Evolutionary conservation across 2,329 filamentous ascomycete genomes (phyloP).

Genomic region (Aplosporella prunicola): DNA sequence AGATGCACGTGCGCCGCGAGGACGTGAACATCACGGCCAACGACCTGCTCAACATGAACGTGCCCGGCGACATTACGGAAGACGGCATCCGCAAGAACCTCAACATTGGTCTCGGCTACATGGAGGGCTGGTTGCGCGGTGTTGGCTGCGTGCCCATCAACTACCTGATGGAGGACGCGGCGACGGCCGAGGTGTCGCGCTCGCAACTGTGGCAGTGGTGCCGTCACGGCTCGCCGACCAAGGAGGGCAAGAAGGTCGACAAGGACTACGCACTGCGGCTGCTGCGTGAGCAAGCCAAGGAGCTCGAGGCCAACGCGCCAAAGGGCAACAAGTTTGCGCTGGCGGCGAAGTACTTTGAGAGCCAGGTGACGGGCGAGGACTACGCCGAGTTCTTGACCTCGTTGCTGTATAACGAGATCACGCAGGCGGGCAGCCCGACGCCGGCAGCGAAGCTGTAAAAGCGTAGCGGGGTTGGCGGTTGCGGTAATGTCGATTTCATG

Average conservation of each 20-base stretch:
- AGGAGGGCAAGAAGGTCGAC: conserved; percentile 85
- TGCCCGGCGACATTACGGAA: conserved; percentile 85
- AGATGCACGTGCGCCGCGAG: conserved; percentile 82
- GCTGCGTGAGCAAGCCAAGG: conserved; percentile 74
- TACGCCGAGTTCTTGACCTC: conserved; percentile 92
- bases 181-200: conserved; percentile 90
- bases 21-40: conserved; percentile 79
- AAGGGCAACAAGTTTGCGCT: conserved; percentile 88
- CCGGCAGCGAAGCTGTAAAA: conserved; percentile 10
- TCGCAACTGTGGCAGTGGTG: conserved; percentile 97
- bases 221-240: conserved; percentile 61
- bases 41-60: conserved; percentile 96
- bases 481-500: too few relatives aligned
- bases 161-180: conserved; percentile 96
- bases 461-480: too few relatives aligned
- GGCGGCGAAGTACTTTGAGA: conserved; percentile 84
- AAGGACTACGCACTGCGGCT: conserved; percentile 83
- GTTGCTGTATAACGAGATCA: conserved; percentile 84
- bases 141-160: conserved; percentile 96
- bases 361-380: conserved; percentile 92
- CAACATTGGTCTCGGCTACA: conserved; percentile 92
- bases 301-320: conserved; percentile 62
- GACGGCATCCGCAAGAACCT: conserved; percentile 95
- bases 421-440: conserved; percentile 2
- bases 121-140: conserved; percentile 96